These are phyloP conservation scores for Plectosphaerella plurivora DNA, from an alignment of 2,329 filamentous ascomycete genomes.

Conservation along the genomic window DNA sequence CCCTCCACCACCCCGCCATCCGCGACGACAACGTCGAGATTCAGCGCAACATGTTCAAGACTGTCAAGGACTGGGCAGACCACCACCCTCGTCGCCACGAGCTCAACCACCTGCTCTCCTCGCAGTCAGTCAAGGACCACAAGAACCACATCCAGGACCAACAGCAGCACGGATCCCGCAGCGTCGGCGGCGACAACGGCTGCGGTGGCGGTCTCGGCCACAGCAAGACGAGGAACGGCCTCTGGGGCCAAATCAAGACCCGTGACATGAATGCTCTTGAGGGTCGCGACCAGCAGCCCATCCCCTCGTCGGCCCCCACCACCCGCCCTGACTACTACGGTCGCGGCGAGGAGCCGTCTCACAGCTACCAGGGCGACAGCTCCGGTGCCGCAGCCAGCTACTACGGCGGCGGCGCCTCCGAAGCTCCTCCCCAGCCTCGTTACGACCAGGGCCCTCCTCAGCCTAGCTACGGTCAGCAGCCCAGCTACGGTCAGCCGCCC, in stretches of 20 bases:
- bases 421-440: constrained; percentile 16
- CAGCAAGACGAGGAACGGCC: constrained; percentile 53
- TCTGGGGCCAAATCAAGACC: constrained; percentile 58
- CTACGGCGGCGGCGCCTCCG: constrained; percentile 7
- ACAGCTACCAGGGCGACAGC: constrained; percentile 1
- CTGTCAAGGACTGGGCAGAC: constrained; percentile 77
- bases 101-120: constrained; percentile 72
- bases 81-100: constrained; percentile 61
- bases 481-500: constrained; percentile 25
- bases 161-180: constrained; percentile 20
- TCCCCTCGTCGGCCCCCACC: constrained; percentile 31
- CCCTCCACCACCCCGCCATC: constrained; percentile 87
- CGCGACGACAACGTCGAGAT: constrained; percentile 73
- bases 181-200: constrained; percentile 27
- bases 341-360: constrained; percentile 18
- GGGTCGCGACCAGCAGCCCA: constrained; percentile 37
- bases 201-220: constrained; percentile 43
- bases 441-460: constrained; percentile 29
- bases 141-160: constrained; percentile 66
- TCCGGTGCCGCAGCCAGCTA: constrained; percentile 8
- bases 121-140: constrained; percentile 76
- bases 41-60: constrained; percentile 83
- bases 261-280: constrained; percentile 54
- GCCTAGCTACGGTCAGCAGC: constrained; percentile 19
- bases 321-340: constrained; percentile 33